phyloP scores from a whole-genome alignment of 768 basidiomycete species.

The Termitomyces eurrhizus region DNA sequence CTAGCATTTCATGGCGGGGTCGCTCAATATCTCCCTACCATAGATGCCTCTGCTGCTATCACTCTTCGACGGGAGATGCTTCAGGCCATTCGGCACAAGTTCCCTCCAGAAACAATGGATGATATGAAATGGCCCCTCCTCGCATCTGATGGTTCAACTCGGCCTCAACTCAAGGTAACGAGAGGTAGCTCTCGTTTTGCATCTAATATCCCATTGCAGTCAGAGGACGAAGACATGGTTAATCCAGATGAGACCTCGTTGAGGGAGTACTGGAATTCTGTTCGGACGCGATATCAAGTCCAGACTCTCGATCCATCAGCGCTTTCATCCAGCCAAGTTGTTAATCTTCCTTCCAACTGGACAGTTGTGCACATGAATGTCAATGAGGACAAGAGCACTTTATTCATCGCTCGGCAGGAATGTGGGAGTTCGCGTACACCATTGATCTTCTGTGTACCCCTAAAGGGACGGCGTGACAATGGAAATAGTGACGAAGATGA shows the following conservation, averaged over 20 bases:
- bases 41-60: conserved; percentile 73
- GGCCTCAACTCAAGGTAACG: conserved; percentile 25
- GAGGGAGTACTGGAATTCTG: conserved; percentile 57
- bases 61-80: conserved; percentile 85
- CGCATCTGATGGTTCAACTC: conserved; percentile 37
- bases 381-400: conserved; percentile 75
- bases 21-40: background rate
- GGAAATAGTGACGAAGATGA: conserved; percentile 65
- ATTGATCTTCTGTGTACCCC: conserved; percentile 83
- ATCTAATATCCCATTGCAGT: conserved; percentile 20
- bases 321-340: conserved; percentile 37
- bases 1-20: background rate
- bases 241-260: conserved; percentile 26
- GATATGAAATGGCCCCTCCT: conserved; percentile 76
- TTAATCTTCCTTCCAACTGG: conserved; percentile 71
- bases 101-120: conserved; percentile 42
- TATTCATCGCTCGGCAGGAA: conserved; percentile 81
- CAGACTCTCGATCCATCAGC: conserved; percentile 36
- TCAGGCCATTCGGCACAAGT: conserved; percentile 75
- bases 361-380: conserved; percentile 80
- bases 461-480: conserved; percentile 77
- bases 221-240: conserved; percentile 37
- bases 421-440: conserved; percentile 45
- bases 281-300: conserved; percentile 52
- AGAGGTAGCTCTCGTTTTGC: conserved; percentile 10